These are phyloP conservation scores for Globisporangium paroecandrum DNA, from an alignment of 352 stramenopile species.

Conservation along the genomic window DNA sequence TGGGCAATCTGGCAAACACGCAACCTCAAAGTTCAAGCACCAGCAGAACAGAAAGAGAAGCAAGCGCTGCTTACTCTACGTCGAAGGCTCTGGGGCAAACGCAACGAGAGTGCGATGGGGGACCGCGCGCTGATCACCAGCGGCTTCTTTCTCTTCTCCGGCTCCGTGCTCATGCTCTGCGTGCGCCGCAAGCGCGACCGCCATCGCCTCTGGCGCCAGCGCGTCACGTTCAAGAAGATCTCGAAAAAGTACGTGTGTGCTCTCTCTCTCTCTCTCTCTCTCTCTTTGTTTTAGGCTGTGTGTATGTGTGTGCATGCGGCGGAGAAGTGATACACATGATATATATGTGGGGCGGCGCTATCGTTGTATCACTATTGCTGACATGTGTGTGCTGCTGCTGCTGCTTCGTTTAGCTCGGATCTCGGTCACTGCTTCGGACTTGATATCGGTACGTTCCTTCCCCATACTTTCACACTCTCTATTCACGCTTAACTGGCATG, in stretches of 20 bases:
- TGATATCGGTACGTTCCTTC: constrained; percentile 59
- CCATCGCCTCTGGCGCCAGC: constrained; percentile 63
- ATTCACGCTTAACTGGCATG: constrained; percentile 16
- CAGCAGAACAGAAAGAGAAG: not conserved
- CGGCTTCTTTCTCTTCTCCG: constrained; percentile 76
- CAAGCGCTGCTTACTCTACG: not conserved
- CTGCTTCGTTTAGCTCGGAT: constrained; percentile 51
- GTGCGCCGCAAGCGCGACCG: constrained; percentile 64
- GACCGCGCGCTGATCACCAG: constrained; percentile 43
- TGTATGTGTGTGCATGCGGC: too few species aligned
- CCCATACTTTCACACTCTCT: not conserved
- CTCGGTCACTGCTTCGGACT: constrained; percentile 81
- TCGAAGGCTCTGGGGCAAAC: not conserved
- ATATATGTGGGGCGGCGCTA: not conserved
- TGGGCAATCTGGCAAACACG: not conserved
- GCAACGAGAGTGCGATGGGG: constrained; percentile 3
- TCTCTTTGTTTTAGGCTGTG: too few species aligned
- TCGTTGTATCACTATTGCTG: not conserved
- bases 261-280: not conserved
- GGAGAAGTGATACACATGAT: too few species aligned
- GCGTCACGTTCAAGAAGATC: constrained; percentile 84
- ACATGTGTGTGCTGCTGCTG: not conserved
- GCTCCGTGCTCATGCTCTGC: constrained; percentile 59
- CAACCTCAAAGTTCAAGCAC: constrained; percentile 2
- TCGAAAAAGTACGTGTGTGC: constrained; percentile 58